Evolutionary conservation across 1,139 yeast species (phyloP), one percentile per base, ranked within the genome.

Genomic region (Insectozyma bohioensis): DNA sequence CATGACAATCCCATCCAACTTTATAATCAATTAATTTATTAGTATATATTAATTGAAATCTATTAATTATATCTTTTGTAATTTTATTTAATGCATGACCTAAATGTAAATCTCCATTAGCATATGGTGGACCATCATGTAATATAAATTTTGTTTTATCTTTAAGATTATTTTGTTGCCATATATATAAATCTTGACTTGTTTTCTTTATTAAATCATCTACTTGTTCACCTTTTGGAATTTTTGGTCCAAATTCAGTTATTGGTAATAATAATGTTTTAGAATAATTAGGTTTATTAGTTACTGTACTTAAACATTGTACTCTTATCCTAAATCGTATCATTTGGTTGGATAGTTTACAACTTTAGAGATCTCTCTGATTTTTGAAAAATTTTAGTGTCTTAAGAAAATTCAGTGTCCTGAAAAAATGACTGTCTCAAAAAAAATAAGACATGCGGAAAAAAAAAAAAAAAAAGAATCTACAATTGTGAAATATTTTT

Each of bases 1-100:
- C 99, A 61, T 92, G 99, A 52, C 98, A 92, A 56, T 92, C 99
- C 97, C 98, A 92, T 1, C 99, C 99, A 0, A 97, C 97, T 28
- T 72, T 71, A 51, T 86, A 92, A 35, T 72, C 66, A 5, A 92
- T 76, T 28, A 68, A 67, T 41, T 76, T 72, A 15, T 88, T 84
- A 27, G 67, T 59, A 41, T 56, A 47, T 30, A 83, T 57, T 25
- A 90, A 61, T 49, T 86, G 80, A 47, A 68, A 81, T 33, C 99
- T 66, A 43, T 78, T 78, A 35, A 90, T 78, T 33, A 92, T 78
- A 58, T 92, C 99, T 56, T 92, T 92, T 36, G 87, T 59, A 15
- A 88, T 75, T 52, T 92, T 92, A 60, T 92, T 92, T 50, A 92
- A 61, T 0, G 97, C 90, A 59, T 92, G 99, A 1, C 99, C 99